These are phyloP conservation scores for Spathaspora sp. DNA, from an alignment of 1,139 yeast species.

Conservation along the genomic window DNA sequence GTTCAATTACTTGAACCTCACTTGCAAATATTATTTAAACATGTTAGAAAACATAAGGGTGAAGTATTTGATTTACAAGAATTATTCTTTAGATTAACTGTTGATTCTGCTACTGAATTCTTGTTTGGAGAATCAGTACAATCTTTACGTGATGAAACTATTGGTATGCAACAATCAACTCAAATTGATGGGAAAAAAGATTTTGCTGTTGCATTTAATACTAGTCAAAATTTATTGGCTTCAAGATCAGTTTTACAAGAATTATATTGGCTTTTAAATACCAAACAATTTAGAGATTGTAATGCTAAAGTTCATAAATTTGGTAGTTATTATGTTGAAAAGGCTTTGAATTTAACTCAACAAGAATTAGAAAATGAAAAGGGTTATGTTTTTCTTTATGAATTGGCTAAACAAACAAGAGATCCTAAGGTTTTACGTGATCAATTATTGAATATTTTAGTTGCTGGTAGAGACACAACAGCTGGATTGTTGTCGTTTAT, in stretches of 20 bases:
- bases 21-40: slow-evolving; percentile 35
- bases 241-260: slow-evolving; percentile 37
- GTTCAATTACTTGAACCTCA: slow-evolving; percentile 50
- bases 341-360: slow-evolving; percentile 26
- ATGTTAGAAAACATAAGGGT: slow-evolving; percentile 28
- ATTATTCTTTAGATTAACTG: slow-evolving; percentile 49
- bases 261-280: slow-evolving; percentile 33
- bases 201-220: slow-evolving; percentile 46
- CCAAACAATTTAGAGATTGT: slow-evolving; percentile 30
- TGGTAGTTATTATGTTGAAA: slow-evolving; percentile 30
- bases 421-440: slow-evolving; percentile 51
- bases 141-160: slow-evolving; percentile 31
- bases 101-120: slow-evolving; percentile 60
- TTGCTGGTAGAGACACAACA: slow-evolving; percentile 61
- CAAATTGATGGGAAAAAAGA: slow-evolving; percentile 32
- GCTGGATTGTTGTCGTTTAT: slow-evolving; percentile 52
- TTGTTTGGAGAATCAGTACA: slow-evolving; percentile 56
- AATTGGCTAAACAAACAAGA: slow-evolving; percentile 49
- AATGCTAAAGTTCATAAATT: slow-evolving; percentile 34
- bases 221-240: slow-evolving; percentile 36
- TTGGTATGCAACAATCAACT: slow-evolving; percentile 17
- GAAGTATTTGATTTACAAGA: slow-evolving; percentile 47
- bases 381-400: slow-evolving; percentile 52
- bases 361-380: slow-evolving; percentile 35
- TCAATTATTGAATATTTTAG: slow-evolving; percentile 50